phyloP scores from a whole-genome alignment of 352 stramenopile genomes.

The Detonula confervacea region DNA sequence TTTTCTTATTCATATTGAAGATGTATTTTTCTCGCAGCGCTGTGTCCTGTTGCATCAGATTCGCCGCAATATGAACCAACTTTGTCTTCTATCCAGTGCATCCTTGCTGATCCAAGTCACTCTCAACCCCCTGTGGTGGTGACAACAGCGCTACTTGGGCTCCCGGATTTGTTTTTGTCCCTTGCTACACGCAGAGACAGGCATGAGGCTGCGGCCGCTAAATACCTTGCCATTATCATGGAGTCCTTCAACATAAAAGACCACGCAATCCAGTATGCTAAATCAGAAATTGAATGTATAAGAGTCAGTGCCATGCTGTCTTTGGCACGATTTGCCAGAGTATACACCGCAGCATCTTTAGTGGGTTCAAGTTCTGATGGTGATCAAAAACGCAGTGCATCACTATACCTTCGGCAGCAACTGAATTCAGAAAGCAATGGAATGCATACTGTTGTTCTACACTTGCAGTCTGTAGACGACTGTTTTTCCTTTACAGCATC shows the following conservation, averaged over 20 bases:
- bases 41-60: conserved; percentile 39
- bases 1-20: conserved; percentile 28
- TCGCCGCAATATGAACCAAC: conserved; percentile 49
- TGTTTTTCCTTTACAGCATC: conserved; percentile 3
- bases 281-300: conserved; percentile 30
- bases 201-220: conserved; percentile 30
- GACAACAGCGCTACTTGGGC: conserved; percentile 31
- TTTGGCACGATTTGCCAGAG: conserved; percentile 36
- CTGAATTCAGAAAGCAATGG: conserved; percentile 33
- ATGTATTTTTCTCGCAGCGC: conserved; percentile 52
- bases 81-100: conserved; percentile 46
- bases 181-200: conserved; percentile 33
- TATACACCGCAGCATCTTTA: conserved; percentile 51
- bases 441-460: conserved; percentile 33
- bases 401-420: conserved; percentile 42
- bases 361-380: conserved; percentile 5
- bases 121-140: conserved; percentile 11
- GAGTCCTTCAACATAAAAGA: conserved; percentile 50
- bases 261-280: conserved; percentile 25
- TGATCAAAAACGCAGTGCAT: conserved; percentile 21
- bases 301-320: conserved; percentile 43
- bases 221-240: conserved; percentile 49
- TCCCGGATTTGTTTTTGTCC: conserved; percentile 59
- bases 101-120: conserved; percentile 32
- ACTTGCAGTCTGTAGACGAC: conserved; percentile 24